Conservation (phyloP, 2,329 filamentous ascomycete genomes). For the Whalleya microplaca region DNA sequence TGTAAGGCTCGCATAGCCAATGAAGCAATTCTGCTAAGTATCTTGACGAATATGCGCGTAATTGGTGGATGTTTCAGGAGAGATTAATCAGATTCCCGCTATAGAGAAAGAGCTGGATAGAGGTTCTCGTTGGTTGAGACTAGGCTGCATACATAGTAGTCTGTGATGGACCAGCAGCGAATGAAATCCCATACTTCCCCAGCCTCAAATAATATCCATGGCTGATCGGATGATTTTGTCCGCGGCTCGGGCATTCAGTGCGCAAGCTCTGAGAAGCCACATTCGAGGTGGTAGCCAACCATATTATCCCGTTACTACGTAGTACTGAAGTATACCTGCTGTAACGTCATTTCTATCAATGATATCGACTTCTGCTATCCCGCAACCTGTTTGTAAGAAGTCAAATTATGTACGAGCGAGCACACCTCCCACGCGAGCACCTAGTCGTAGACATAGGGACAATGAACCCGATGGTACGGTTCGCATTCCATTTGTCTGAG, state of each 20-base stretch:
- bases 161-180: neutral
- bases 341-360: neutral
- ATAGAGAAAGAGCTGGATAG: too few relatives aligned
- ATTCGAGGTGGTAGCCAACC: neutral
- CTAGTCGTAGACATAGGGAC: too few relatives aligned
- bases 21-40: too few relatives aligned
- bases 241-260: neutral
- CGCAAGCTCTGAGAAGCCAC: too few relatives aligned
- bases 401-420: neutral
- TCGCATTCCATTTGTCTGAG: neutral
- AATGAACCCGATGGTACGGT: neutral
- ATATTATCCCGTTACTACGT: neutral
- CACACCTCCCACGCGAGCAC: neutral
- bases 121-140: too few relatives aligned
- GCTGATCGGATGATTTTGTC: neutral
- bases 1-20: too few relatives aligned
- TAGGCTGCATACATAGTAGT: too few relatives aligned
- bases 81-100: too few relatives aligned
- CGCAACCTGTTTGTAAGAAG: neutral
- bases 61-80: too few relatives aligned
- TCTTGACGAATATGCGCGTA: too few relatives aligned
- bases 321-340: neutral
- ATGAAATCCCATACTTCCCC: neutral
- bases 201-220: neutral
- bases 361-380: neutral